Base-by-base conservation (phyloP, 768 basidiomycete genomes). In the Pulveroboletus sp. region DNA sequence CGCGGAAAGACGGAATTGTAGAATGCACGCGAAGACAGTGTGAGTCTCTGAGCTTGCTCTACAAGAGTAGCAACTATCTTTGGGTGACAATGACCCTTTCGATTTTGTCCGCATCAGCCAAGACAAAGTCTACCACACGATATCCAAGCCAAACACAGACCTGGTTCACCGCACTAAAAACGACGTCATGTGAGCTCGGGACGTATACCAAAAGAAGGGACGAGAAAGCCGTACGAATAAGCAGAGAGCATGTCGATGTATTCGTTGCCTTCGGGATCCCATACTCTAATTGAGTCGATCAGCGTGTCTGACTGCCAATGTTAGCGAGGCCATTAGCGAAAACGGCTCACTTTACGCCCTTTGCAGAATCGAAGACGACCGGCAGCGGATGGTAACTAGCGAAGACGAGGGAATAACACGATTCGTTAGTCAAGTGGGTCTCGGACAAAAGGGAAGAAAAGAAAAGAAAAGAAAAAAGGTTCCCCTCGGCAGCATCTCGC, bases 221-320 rank as follows among this genome's bases (percentile, higher is more conserved):
- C 1, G 41, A 39, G 50, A n/a, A 51, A 15, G 74, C 86, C 73
- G 28, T 45, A 94, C 90, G 91, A 94, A 73, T 98, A 98, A 27
- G 96, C 96, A 39, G 91, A 90, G 17, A 99, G 77, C 90, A 97
- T 96, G 64, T 99, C 96, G 55, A 97, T 93, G 71, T 96, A 99
- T 64, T 93, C 88, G 45, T 81, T 85, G 55, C 93, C 94, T 76
- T 95, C 93, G 4, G 87, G 89, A 65, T 96, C 94, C 89, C 90
- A 95, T 66, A 93, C 91, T 57, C 81, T 82, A 27, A 35, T 35
- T 10, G 45, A 45, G 43, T 48, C 46, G 38, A 52, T 49, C 47
- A 42, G 39, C 35, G 15, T 21, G 41, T 10, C 36, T 14, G 30
- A 43, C 41, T 13, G 2, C 13, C 6, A 1, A 33, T 4, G 13